A percentile compares a stretch with the other conserved stretches of the same genome.
Evolutionary conservation across 73 alveolate genomes (phyloP).

Genomic region (Paraurostyla sp.): DNA sequence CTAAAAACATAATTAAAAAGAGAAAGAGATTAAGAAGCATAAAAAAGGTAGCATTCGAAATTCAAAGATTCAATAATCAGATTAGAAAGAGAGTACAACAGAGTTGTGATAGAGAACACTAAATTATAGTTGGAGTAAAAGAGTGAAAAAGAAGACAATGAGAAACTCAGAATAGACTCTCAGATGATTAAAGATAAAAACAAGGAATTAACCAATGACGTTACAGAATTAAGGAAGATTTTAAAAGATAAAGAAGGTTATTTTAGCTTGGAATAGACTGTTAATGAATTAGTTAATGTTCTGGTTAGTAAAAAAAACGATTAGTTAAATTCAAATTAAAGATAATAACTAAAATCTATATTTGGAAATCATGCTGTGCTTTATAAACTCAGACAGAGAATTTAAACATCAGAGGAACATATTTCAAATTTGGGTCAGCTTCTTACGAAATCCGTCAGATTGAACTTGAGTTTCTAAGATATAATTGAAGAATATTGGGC

Average conservation of each 20-base stretch:
- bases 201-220: neutral
- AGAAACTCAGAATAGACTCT: neutral
- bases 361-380: conserved; percentile 40
- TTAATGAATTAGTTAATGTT: neutral
- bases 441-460: neutral
- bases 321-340: neutral
- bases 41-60: neutral
- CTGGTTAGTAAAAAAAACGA: conserved; percentile 51
- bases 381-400: conserved; percentile 20
- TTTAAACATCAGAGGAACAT: neutral
- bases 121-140: conserved; percentile 5
- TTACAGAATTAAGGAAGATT: conserved; percentile 17
- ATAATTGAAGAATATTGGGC: conserved; percentile 42
- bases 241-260: conserved; percentile 24
- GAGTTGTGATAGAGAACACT: neutral
- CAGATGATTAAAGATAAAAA: neutral
- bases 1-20: conserved; percentile 11
- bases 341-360: conserved; percentile 22
- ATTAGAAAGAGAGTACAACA: conserved; percentile 8
- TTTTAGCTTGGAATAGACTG: conserved; percentile 23
- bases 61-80: conserved; percentile 14
- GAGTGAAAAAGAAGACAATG: conserved; percentile 35
- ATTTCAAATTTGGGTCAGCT: neutral
- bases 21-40: conserved; percentile 36
- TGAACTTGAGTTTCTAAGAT: conserved; percentile 28